Base-by-base conservation (phyloP, 1,284 basidiomycete genomes). In the Coriolopsis trogii region DNA sequence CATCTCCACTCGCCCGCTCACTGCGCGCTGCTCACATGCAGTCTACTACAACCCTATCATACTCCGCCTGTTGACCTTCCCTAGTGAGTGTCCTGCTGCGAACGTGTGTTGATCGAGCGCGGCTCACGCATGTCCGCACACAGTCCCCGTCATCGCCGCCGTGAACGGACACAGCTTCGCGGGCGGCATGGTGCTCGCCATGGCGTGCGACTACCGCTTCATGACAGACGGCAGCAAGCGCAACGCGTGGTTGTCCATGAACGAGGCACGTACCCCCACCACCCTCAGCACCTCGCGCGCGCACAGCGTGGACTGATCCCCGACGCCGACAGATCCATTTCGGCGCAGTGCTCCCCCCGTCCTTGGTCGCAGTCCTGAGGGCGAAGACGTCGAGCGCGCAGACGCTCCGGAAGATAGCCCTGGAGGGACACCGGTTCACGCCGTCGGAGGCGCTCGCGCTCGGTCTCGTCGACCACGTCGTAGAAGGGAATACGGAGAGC, bases 121-220 rank as follows among this genome's bases (percentile, higher is more conserved):
- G n/a, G 21, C 21, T 39, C 10, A 39, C 21, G 29, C 16, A 15
- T 18, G 33, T 26, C 13, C 21, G 6, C 40, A 15, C 12, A 13
- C 55, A 91, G 89, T 91, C 43, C 88, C 89, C 0, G 91, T 87
- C 4, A 81, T 97, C 55, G 91, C 92, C 25, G 91, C 92, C 3
- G 84, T 97, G 63, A 96, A 95, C 65, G 95, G 95, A 0, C 95
- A 97, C 66, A 89, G 87, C 50, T 97, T 93, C 67, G 95, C 95
- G 3, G 95, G 80, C 10, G 95, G 85, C 15, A 86, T 93, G 66
- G 84, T 93, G 63, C 74, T 96, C 20, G 81, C 90, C 1, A 72
- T 95, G 44, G 80, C 80, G 4, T 96, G 93, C 68, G 95, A 98
- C 69, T 96, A 93, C 71, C 83, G 95, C 28, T 79, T 97, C 50